These are phyloP conservation scores for Salvia miltiorrhiza DNA, from an alignment of 257 asterid genomes.

Conservation along the genomic window DNA sequence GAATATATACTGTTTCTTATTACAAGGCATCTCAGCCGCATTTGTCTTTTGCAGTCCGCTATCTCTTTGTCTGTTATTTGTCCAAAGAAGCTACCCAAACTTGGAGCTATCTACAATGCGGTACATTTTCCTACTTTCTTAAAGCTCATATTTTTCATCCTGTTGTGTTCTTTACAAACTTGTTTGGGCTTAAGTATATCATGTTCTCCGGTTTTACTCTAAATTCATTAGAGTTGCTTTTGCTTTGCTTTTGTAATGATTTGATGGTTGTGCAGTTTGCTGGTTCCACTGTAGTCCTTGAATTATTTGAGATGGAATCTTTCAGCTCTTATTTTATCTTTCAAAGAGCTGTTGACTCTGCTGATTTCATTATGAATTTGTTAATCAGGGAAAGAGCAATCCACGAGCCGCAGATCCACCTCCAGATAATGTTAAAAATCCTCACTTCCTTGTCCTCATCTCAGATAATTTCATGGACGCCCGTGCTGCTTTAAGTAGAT, in stretches of 20 bases:
- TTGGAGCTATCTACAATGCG: conserved; percentile 74
- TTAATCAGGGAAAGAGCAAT: conserved; percentile 69
- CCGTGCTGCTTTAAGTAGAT: conserved; percentile 58
- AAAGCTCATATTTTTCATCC: conserved; percentile 7
- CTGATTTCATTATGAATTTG: conserved; percentile 24
- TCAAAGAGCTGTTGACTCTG: conserved; percentile 3
- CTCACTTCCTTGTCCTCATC: conserved; percentile 81
- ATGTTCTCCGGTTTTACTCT: neutral
- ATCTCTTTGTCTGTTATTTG: conserved; percentile 87
- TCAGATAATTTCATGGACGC: conserved; percentile 82
- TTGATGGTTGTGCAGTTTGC: too few species aligned
- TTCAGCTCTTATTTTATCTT: conserved; percentile 5
- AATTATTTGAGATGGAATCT: neutral
- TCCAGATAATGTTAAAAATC: conserved; percentile 68
- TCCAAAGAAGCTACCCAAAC: conserved; percentile 91
- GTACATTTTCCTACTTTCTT: conserved; percentile 36
- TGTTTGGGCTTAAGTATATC: neutral
- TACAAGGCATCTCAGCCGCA: conserved; percentile 8
- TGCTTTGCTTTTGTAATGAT: too few species aligned
- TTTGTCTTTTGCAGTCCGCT: conserved; percentile 59
- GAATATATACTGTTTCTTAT: conserved; percentile 8
- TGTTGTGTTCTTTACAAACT: conserved; percentile 9
- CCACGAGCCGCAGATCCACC: conserved; percentile 63
- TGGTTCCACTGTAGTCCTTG: neutral
- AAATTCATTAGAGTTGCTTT: too few species aligned